Evolutionary conservation across 306 rosid species (phyloP).

Genomic region (Dicorynia guianensis): DNA sequence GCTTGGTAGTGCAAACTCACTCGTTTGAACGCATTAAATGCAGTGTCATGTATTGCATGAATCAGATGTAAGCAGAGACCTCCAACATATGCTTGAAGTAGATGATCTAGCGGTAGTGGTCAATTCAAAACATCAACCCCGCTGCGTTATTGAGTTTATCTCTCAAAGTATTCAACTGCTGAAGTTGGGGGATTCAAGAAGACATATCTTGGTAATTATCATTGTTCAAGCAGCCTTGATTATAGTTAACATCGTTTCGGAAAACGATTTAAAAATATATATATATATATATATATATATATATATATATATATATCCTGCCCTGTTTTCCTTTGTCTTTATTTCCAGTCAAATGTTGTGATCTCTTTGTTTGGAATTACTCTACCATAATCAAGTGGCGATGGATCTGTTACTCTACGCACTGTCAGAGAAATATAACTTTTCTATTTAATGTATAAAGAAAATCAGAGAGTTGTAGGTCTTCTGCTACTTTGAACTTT

Average conservation of each 20-base stretch:
- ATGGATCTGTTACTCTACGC: slow-evolving; percentile 16
- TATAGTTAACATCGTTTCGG: neutral
- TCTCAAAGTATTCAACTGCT: slow-evolving; percentile 69
- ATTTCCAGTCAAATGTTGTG: neutral
- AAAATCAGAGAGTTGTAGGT: neutral
- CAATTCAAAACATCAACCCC: slow-evolving; percentile 77
- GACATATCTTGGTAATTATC: slow-evolving; percentile 64
- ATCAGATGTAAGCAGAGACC: slow-evolving; percentile 69
- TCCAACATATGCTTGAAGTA: slow-evolving; percentile 67
- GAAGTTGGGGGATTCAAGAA: slow-evolving; percentile 77
- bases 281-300: too few species aligned
- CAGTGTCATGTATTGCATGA: slow-evolving; percentile 81
- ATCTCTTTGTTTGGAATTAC: neutral
- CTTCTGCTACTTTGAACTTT: neutral
- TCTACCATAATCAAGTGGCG: neutral
- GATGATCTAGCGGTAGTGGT: slow-evolving; percentile 71
- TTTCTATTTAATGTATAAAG: neutral
- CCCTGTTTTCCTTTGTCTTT: neutral
- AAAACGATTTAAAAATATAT: neutral
- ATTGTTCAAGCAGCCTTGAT: neutral
- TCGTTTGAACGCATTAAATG: slow-evolving; percentile 50
- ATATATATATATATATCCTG: too few species aligned
- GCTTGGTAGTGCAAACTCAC: slow-evolving; percentile 37
- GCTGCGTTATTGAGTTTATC: slow-evolving; percentile 81
- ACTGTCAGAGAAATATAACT: neutral